phyloP scores from a whole-genome alignment of 768 basidiomycete genomes.

The Hemileccinum impolitum region DNA sequence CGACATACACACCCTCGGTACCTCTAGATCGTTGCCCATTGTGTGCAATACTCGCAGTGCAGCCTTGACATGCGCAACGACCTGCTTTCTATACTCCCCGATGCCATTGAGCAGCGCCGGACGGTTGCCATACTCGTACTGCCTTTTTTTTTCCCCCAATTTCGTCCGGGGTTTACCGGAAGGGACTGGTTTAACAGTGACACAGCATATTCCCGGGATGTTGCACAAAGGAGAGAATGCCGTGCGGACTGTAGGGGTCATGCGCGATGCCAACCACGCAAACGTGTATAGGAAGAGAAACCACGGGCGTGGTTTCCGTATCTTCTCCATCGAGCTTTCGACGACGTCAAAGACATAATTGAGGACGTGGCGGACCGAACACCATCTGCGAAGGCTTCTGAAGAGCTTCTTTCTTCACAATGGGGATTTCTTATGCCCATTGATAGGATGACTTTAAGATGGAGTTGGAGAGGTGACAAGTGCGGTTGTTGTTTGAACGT shows the following conservation, averaged over 20 bases:
- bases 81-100: constrained; percentile 54
- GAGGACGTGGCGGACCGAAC: constrained; percentile 33
- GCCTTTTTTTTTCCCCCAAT: constrained; percentile 57
- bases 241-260: constrained; percentile 42
- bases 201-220: constrained; percentile 58
- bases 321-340: constrained; percentile 41
- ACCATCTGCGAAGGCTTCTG: constrained; percentile 20
- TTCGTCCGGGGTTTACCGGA: constrained; percentile 66
- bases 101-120: constrained; percentile 53
- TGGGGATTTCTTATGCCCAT: constrained; percentile 25
- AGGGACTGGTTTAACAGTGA: constrained; percentile 21
- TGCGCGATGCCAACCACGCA: constrained; percentile 37
- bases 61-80: constrained; percentile 61
- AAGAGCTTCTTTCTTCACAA: constrained; percentile 26
- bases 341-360: constrained; percentile 51
- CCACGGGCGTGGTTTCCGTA: too few relatives aligned
- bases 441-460: constrained; percentile 15
- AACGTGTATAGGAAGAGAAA: too few relatives aligned
- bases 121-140: constrained; percentile 50
- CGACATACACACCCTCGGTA: too few relatives aligned
- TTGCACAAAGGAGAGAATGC: constrained; percentile 58
- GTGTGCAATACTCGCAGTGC: constrained; percentile 57
- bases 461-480: constrained; percentile 19
- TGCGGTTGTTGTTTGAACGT: constrained; percentile 15
- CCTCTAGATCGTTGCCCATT: constrained; percentile 75